Base-by-base conservation (phyloP, 129 eudicot genomes). In the Saposhnikovia divaricata region DNA sequence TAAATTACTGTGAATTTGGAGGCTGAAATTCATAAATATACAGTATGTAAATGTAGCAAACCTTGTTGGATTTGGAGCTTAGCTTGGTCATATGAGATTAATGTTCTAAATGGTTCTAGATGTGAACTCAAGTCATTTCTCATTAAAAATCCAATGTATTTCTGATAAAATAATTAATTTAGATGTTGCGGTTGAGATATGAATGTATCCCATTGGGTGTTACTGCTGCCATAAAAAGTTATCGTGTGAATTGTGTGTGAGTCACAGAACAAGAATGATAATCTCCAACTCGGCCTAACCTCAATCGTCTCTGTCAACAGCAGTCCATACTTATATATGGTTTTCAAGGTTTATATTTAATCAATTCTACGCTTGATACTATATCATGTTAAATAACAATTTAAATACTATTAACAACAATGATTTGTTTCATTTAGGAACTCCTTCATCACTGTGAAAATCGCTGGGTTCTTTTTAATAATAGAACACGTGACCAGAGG, bases 401-500 rank as follows among this genome's bases (percentile, higher is more conserved):
- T 4, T 57, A 23, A 57, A 57, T 57, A 46, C 9, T 57, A 9
- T 46, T 12, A 12, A 23, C n/a, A 9, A 7, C 42, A 39, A 19
- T 5, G 21, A 19, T 76, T 7, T 40, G 19, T 10, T 37, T 16
- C n/a, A 42, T 83, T 71, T 61, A 94, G 98, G 88, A 91, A 83
- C 84, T 82, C 46, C 90, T 94, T 48, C 18, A 78, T 34, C 50
- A 85, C 69, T 94, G 97, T 71, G 97, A 85, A 57, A 82, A 88
- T 78, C 87, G 97, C 51, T 70, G 85, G 72, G 93, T 91, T 27
- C 88, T 94, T 48, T 94, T 94, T 44, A 87, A 94, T 76, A 94
- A 94, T 86, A 91, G 82, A 80, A 90, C 98, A 18, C 86, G 80
- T 75, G 91, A 90, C 81, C 51, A 25, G 69, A 38, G 9, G 42